Evolutionary conservation across 1,284 basidiomycete species (phyloP), one percentile per base, ranked within the genome.

Genomic region (Cutaneotrichosporon sp.): DNA sequence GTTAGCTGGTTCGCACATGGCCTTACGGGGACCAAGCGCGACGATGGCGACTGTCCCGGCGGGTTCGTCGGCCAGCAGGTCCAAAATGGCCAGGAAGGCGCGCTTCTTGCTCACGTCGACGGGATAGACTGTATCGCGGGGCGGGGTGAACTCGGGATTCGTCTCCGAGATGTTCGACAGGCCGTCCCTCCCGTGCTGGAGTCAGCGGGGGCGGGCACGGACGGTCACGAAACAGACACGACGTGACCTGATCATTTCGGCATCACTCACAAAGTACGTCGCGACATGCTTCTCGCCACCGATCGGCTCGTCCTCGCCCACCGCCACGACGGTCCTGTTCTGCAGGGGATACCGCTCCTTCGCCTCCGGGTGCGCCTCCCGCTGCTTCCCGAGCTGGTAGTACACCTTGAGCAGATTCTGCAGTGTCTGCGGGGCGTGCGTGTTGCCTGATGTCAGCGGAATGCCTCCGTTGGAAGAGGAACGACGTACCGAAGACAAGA

Each of bases 351-450:
- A 92, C 32, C 84, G 79, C 31, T 64, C 60, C 43, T 65, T 67
- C 44, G 85, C 79, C 3, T 79, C 75, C 0, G 87, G 85, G 61
- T 83, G 66, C 19, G 75, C 68, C 14, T 79, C 76, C 14, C 94
- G 74, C 59, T 92, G 87, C 32, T 77, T 76, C 22, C 80, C 78
- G 33, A 96, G 76, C 1, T 82, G 81, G 55, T 86, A 81, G 69
- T 90, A 93, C 41, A 84, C 73, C 75, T 88, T 94, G 50, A 85
- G 75, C 54, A 92, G 79, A 70, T 97, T 97, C 29, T 75, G 61
- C 59, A 72, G 62, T 41, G 71, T 68, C 55, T 67, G 68, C 26
- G 70, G 70, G 17, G 79, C 67, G 64, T 89, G 84, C 1, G 85
- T 86, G 64, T 88, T 89, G 22, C 86, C 85, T 86, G 61, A 4